These are phyloP conservation scores for Myxozyma melibiosi DNA, from an alignment of 805 yeast genomes.

Conservation along the genomic window DNA sequence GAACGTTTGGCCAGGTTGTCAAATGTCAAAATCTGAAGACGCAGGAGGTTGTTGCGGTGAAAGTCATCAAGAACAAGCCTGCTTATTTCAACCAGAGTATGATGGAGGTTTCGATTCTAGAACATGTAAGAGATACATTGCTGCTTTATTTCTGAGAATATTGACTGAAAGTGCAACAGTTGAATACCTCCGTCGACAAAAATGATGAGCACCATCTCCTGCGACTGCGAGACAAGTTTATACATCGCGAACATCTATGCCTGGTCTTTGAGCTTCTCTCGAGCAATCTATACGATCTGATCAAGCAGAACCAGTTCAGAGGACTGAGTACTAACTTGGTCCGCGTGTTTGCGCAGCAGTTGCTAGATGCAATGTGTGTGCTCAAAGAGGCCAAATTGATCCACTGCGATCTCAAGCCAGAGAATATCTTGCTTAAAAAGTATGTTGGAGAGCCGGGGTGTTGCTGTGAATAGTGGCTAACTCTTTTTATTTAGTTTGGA, in stretches of 20 bases:
- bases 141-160: not conserved
- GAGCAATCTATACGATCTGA: slow-evolving; percentile 83
- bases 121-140: slow-evolving; percentile 46
- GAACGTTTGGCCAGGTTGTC: slow-evolving; percentile 97
- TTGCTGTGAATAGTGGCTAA: not conserved
- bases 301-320: slow-evolving; percentile 90
- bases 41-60: slow-evolving; percentile 89
- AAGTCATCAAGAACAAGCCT: slow-evolving; percentile 88
- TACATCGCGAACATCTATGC: slow-evolving; percentile 91
- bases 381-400: slow-evolving; percentile 82
- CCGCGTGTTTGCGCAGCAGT: slow-evolving; percentile 73
- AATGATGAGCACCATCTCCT: slow-evolving; percentile 72
- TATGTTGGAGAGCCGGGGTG: not conserved
- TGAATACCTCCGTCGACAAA: slow-evolving; percentile 73
- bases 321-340: slow-evolving; percentile 83
- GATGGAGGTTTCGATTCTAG: slow-evolving; percentile 85
- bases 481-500: slow-evolving; percentile 51
- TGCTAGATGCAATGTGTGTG: slow-evolving; percentile 76
- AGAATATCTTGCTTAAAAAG: slow-evolving; percentile 78
- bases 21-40: slow-evolving; percentile 81
- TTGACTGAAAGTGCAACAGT: slow-evolving; percentile 23
- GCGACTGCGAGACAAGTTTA: slow-evolving; percentile 79
- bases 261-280: slow-evolving; percentile 88
- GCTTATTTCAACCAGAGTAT: slow-evolving; percentile 89
- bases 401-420: slow-evolving; percentile 97